Evolutionary conservation across 31 red algal genomes (phyloP), one percentile per base, ranked within the genome.

Genomic region (Asparagopsis taxiformis): DNA sequence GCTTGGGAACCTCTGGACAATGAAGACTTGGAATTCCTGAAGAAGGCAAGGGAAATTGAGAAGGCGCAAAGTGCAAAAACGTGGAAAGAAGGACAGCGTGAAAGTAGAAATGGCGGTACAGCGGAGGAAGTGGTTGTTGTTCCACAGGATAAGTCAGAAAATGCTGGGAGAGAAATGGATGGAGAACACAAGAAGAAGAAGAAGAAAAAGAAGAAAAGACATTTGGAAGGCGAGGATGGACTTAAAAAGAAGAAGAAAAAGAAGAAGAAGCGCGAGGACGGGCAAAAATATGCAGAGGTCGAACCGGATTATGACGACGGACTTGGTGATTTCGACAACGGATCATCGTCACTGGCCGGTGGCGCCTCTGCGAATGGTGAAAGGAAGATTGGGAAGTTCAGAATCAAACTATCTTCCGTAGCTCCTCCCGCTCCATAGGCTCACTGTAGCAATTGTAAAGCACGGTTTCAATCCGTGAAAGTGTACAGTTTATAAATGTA

Each of bases 201-300:
- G 22, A 76, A 76, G 62, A 85, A 85, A 31, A 85, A 85, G n/a
- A 66, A 85, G 34, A 72, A 75, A 38, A 59, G 36, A 28, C 44
- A 31, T 9, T 34, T 51, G 31, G 69, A 74, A 29, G 70, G 60
- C 17, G 81, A 62, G 36, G 81, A 85, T 25, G 81, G 70, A 29
- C 32, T 20, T n/a, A 46, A 59, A 39, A 75, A 75, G 49, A 53
- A 55, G 54, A 75, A 75, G 44, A 75, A 75, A 51, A 75, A 75
- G 56, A 75, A 75, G 21, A 3, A 31, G 53, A 52, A 75, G 15
- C 6, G 38, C 31, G 56, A 75, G 19, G 71, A 75, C 3, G 71
- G 68, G 0, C 36, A 53, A n/a, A 29, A 41, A 22, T 56, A 72
- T 31, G 6, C 33, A 23, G 68, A 72, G 49, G 8, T 17, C 8